Conservation (phyloP, 2,329 filamentous ascomycete genomes). For the Pyricularia sp. region DNA sequence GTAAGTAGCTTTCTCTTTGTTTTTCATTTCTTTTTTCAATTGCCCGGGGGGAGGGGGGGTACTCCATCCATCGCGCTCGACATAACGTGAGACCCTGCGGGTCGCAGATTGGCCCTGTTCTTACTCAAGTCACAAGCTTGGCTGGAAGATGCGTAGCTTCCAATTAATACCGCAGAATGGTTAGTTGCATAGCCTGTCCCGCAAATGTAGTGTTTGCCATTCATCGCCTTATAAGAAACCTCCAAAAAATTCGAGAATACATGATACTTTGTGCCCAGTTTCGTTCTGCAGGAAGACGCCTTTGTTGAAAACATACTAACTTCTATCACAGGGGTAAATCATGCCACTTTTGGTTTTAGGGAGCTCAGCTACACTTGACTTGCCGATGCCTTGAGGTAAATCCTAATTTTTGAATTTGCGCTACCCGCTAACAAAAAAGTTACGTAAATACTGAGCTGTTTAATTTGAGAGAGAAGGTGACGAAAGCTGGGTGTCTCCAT, state of each 20-base stretch:
- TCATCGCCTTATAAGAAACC: background rate
- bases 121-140: background rate
- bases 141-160: background rate
- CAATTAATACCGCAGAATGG: background rate
- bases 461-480: background rate
- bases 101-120: background rate
- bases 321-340: background rate
- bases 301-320: background rate
- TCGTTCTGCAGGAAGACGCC: background rate
- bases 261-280: background rate
- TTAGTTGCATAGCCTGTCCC: background rate
- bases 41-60: background rate
- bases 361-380: background rate
- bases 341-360: background rate
- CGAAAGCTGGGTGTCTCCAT: background rate
- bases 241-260: background rate
- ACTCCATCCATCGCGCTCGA: background rate
- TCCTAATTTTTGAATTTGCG: background rate
- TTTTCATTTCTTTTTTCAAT: background rate
- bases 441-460: background rate
- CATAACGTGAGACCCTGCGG: background rate
- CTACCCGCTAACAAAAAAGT: background rate
- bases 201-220: background rate
- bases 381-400: background rate
- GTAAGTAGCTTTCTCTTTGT: background rate